phyloP scores from a whole-genome alignment of 805 yeast species.

The Metschnikowia noctiluminum region DNA sequence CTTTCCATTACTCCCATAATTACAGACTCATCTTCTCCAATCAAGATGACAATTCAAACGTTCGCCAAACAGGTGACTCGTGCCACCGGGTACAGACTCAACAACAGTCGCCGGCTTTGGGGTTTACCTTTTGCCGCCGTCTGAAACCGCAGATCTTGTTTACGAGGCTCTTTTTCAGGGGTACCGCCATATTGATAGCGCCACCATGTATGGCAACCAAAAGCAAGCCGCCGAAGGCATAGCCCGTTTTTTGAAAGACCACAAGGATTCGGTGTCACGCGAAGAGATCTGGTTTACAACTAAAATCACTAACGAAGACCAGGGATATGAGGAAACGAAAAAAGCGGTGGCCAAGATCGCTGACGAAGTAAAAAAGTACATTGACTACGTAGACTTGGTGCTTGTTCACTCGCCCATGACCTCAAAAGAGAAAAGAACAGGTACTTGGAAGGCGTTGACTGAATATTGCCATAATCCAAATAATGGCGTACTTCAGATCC shows the following conservation, averaged over 20 bases:
- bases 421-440: constrained; percentile 44
- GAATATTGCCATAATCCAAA: constrained; percentile 51
- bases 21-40: background rate
- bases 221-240: constrained; percentile 61
- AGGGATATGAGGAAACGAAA: constrained; percentile 50
- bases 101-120: constrained; percentile 48
- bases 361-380: constrained; percentile 39
- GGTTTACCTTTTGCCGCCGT: constrained; percentile 42
- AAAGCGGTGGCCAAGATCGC: constrained; percentile 56
- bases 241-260: constrained; percentile 46
- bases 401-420: constrained; percentile 52
- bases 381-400: constrained; percentile 39
- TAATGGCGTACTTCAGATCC: constrained; percentile 55
- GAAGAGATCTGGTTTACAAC: constrained; percentile 38
- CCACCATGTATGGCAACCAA: constrained; percentile 65
- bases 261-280: constrained; percentile 22
- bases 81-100: constrained; percentile 23
- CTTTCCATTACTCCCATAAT: too few relatives aligned
- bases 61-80: constrained; percentile 33
- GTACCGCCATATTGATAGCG: constrained; percentile 73
- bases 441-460: constrained; percentile 70
- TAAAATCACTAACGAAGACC: constrained; percentile 27
- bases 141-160: constrained; percentile 42
- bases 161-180: constrained; percentile 59
- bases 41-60: constrained; percentile 33